These are phyloP conservation scores for Euphrasia confusa DNA, from an alignment of 257 asterid species.

Conservation along the genomic window DNA sequence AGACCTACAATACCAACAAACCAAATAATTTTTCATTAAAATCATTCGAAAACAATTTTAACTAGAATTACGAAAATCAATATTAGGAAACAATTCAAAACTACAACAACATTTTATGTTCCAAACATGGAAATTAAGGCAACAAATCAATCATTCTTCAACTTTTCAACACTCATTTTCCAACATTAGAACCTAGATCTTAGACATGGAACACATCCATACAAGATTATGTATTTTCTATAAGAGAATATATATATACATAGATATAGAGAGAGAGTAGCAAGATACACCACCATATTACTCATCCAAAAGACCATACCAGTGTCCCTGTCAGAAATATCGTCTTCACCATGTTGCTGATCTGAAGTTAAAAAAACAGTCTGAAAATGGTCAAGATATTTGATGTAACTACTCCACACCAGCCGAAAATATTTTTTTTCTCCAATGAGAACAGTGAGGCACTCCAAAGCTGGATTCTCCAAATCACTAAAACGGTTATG, in stretches of 20 bases:
- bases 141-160: no score
- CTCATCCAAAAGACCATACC: conserved; percentile 40
- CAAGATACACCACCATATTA: conserved; percentile 12
- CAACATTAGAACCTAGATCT: no score
- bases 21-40: not conserved
- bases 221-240: conserved; percentile 16
- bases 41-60: no score
- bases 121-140: no score
- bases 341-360: conserved; percentile 34
- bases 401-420: conserved; percentile 61
- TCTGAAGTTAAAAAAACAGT: conserved; percentile 45
- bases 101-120: no score
- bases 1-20: conserved; percentile 49
- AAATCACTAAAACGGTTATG: conserved; percentile 63
- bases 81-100: no score
- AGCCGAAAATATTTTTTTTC: conserved; percentile 34
- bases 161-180: no score
- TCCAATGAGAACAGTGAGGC: conserved; percentile 54
- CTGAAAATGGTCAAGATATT: conserved; percentile 54
- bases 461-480: conserved; percentile 75
- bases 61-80: no score
- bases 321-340: conserved; percentile 29
- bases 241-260: conserved; percentile 1
- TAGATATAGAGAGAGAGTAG: not conserved
- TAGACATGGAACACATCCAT: not conserved